Evolutionary conservation across 768 basidiomycete species (phyloP).

Genomic region (Mycena galopus): DNA sequence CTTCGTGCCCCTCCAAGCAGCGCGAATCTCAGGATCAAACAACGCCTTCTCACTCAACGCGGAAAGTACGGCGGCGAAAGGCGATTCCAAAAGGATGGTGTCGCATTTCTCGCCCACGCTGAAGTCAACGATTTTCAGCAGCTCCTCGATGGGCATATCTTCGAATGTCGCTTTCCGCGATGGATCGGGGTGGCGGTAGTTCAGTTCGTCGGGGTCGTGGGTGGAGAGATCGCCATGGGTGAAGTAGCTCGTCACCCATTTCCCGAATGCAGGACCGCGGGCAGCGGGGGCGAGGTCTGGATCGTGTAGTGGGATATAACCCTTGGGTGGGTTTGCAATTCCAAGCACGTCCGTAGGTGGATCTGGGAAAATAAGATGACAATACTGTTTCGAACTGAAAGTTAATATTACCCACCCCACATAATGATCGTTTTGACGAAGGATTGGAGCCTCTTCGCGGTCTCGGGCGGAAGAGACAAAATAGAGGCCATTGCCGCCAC

Average conservation of each 20-base stretch:
- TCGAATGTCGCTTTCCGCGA: conserved; percentile 17
- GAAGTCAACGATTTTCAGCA: conserved; percentile 24
- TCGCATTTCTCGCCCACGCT: conserved; percentile 31
- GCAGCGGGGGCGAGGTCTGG: conserved; percentile 36
- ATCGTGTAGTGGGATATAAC: conserved; percentile 39
- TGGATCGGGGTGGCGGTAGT: conserved; percentile 17
- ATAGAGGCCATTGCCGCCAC: conserved; percentile 41
- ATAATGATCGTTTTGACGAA: conserved; percentile 5
- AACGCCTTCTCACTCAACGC: conserved; percentile 26
- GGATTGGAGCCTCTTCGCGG: conserved; percentile 34
- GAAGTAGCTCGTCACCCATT: conserved; percentile 41
- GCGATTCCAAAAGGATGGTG: conserved; percentile 10
- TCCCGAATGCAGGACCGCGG: conserved; percentile 34
- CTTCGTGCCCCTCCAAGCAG: conserved; percentile 15
- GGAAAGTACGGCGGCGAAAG: neutral
- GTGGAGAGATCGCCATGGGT: conserved; percentile 35
- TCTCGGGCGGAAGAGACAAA: conserved; percentile 30
- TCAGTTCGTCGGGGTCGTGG: conserved; percentile 21
- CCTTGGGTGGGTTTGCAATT: conserved; percentile 25
- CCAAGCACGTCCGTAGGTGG: conserved; percentile 39
- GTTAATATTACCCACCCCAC: neutral
- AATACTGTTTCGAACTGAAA: no score
- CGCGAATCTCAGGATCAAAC: conserved; percentile 26
- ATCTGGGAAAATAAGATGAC: no score
- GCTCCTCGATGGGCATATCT: conserved; percentile 9